These are phyloP conservation scores for Calocybe gambosa DNA, from an alignment of 1,284 basidiomycete genomes.

Conservation along the genomic window DNA sequence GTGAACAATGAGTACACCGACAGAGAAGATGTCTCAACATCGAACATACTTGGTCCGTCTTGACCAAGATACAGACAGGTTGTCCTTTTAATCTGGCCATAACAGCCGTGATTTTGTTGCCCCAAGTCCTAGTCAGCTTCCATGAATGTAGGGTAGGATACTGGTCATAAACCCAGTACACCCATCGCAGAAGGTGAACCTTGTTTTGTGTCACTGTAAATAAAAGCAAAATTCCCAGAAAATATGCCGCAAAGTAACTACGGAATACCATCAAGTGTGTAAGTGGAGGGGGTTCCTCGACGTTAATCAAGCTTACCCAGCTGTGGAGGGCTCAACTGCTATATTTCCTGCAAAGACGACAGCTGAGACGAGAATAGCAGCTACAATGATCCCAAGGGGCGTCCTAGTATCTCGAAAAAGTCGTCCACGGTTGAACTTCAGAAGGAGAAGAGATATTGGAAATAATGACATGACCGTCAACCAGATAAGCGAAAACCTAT, in stretches of 20 bases:
- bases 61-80: conserved; percentile 54
- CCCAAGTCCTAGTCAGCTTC: conserved; percentile 35
- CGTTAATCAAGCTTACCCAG: conserved; percentile 37
- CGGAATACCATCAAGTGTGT: neutral
- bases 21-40: too few species aligned
- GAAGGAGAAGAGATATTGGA: conserved; percentile 50
- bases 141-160: conserved; percentile 38
- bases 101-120: conserved; percentile 32
- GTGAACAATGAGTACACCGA: too few species aligned
- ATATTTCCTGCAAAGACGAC: conserved; percentile 57
- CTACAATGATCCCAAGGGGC: conserved; percentile 32
- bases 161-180: conserved; percentile 63
- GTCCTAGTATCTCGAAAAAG: conserved; percentile 40
- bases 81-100: conserved; percentile 45
- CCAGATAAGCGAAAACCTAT: conserved; percentile 58
- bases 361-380: conserved; percentile 38
- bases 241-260: conserved; percentile 61
- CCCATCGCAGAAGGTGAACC: conserved; percentile 42
- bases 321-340: conserved; percentile 45
- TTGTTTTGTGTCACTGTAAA: conserved; percentile 49
- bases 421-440: conserved; percentile 60
- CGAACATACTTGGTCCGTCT: conserved; percentile 52
- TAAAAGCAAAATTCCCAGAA: conserved; percentile 40
- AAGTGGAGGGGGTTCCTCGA: conserved; percentile 1
- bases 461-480: conserved; percentile 59